Conservation (phyloP, 202 grass and related monocot species). For the Alloteropsis angusta region DNA sequence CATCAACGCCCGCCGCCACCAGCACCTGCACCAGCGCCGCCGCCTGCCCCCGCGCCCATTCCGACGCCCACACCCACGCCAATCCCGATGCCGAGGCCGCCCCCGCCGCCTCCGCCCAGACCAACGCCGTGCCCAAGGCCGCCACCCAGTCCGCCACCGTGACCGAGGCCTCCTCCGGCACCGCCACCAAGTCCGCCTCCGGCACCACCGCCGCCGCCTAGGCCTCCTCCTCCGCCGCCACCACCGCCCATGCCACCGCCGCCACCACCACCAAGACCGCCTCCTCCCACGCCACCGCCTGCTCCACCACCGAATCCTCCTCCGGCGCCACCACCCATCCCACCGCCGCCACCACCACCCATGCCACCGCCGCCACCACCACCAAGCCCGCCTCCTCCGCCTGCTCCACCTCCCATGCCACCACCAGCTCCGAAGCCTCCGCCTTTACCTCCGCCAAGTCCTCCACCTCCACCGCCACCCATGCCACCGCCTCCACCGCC, state of each 20-base stretch:
- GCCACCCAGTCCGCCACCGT: background rate
- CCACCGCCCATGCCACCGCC: too few relatives aligned
- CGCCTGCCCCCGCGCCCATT: background rate
- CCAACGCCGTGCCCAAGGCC: conserved; percentile 5
- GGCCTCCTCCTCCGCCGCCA: too few relatives aligned
- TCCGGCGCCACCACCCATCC: too few relatives aligned
- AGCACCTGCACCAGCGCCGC: conserved; percentile 3
- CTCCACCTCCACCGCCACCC: conserved; percentile 25
- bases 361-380: too few relatives aligned
- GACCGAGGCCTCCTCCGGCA: background rate
- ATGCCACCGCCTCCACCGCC: background rate
- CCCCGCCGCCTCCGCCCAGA: background rate
- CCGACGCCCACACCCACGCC: conserved; percentile 1
- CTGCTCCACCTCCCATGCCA: conserved; percentile 12
- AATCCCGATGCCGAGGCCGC: background rate
- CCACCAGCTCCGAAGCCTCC: conserved; percentile 1
- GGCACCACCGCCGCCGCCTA: too few relatives aligned
- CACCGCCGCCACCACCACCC: too few relatives aligned
- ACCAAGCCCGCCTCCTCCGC: background rate
- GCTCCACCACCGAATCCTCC: too few relatives aligned
- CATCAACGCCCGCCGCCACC: conserved; percentile 17
- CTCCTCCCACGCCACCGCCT: too few relatives aligned
- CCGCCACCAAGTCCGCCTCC: too few relatives aligned
- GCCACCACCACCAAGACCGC: background rate
- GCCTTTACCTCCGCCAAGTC: conserved; percentile 1